phyloP scores from a whole-genome alignment of 805 yeast genomes.

The Nakazawaea ambrosiae region DNA sequence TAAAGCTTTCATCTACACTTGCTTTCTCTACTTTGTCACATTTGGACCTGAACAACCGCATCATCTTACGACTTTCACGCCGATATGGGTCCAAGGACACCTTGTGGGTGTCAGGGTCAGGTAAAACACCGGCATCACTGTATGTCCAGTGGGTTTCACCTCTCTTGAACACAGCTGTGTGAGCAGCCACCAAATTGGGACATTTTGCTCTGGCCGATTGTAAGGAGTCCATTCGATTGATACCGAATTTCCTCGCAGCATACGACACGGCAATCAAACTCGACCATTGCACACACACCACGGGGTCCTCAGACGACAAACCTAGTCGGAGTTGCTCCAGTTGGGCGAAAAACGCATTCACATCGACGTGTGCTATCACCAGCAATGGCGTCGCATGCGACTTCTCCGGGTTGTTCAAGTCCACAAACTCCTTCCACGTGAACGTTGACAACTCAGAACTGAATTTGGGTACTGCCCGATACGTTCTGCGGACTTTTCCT shows the following conservation, averaged over 20 bases:
- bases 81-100: conserved; percentile 90
- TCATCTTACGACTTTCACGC: conserved; percentile 75
- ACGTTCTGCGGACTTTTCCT: too few species aligned
- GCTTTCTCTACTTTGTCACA: conserved; percentile 84
- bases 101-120: conserved; percentile 60
- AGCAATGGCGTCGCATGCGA: conserved; percentile 65
- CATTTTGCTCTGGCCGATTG: conserved; percentile 68
- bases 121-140: conserved; percentile 42
- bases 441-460: conserved; percentile 37
- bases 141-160: conserved; percentile 86
- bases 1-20: conserved; percentile 87
- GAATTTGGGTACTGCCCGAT: too few species aligned
- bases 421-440: conserved; percentile 41
- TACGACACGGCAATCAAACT: conserved; percentile 85
- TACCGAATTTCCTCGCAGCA: conserved; percentile 82
- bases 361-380: conserved; percentile 78
- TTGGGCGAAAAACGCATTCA: conserved; percentile 95
- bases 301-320: conserved; percentile 61
- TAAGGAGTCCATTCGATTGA: conserved; percentile 68
- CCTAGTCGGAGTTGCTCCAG: conserved; percentile 77
- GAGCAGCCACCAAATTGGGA: conserved; percentile 70
- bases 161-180: conserved; percentile 87
- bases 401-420: conserved; percentile 35
- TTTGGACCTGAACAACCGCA: conserved; percentile 50
- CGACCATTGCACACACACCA: conserved; percentile 93